phyloP scores from a whole-genome alignment of 169 alveolate species.

The Plasmodium ovale region DNA sequence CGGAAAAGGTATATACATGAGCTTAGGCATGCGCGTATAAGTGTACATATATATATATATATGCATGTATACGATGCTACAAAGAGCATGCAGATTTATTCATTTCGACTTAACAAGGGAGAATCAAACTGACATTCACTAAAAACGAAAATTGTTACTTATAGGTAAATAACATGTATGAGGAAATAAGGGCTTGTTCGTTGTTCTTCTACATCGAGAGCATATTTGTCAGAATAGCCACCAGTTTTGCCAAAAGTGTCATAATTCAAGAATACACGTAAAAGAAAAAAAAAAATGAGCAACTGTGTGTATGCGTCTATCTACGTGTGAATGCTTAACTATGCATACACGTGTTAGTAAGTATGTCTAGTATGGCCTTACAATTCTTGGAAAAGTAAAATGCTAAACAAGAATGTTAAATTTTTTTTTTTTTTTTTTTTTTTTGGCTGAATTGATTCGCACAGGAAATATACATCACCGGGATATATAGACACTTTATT shows the following conservation, averaged over 20 bases:
- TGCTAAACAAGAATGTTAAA: too few relatives aligned
- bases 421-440: too few relatives aligned
- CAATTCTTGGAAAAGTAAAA: too few relatives aligned
- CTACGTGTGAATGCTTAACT: background rate
- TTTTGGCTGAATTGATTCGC: too few relatives aligned
- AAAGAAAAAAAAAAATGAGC: background rate
- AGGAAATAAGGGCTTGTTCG: constrained; percentile 43
- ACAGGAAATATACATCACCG: too few relatives aligned
- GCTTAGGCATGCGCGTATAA: too few relatives aligned
- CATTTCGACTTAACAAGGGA: background rate
- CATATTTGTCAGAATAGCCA: constrained; percentile 21
- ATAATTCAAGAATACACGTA: constrained; percentile 71
- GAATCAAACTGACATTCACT: background rate
- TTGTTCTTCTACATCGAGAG: constrained; percentile 52
- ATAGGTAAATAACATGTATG: constrained; percentile 38
- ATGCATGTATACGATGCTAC: background rate
- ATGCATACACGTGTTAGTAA: background rate
- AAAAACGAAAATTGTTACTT: constrained; percentile 2
- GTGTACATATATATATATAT: background rate
- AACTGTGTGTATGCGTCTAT: background rate
- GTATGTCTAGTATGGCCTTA: too few relatives aligned
- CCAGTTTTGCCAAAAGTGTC: constrained; percentile 44
- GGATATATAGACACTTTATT: too few relatives aligned
- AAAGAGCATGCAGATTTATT: background rate
- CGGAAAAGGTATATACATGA: background rate